These are phyloP conservation scores for Backusella psychrophila DNA, from an alignment of 192 early-diverging fungal species.

Conservation along the genomic window DNA sequence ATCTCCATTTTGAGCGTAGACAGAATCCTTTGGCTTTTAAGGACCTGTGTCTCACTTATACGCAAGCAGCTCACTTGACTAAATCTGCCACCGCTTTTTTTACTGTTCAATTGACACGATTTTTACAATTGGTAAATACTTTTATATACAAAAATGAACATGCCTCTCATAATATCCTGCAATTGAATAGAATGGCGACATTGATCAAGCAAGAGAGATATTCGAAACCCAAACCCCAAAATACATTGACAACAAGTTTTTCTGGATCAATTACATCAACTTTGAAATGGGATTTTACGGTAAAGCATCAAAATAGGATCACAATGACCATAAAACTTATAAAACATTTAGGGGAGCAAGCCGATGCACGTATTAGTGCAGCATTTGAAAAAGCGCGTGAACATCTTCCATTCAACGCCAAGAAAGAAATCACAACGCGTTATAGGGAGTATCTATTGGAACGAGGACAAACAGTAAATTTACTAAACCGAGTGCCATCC, in stretches of 20 bases:
- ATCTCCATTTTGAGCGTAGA: constrained; percentile 64
- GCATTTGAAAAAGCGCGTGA: constrained; percentile 4
- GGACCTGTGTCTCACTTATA: constrained; percentile 41
- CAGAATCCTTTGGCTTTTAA: constrained; percentile 41
- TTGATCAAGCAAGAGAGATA: constrained; percentile 7
- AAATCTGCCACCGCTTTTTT: constrained; percentile 53
- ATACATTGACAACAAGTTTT: background rate
- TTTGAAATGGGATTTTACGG: constrained; percentile 10
- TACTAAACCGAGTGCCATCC: background rate
- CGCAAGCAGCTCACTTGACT: constrained; percentile 35
- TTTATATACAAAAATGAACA: no score
- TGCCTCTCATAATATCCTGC: no score
- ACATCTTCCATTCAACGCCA: background rate
- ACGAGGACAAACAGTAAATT: background rate
- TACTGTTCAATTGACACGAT: constrained; percentile 13
- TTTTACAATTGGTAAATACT: background rate
- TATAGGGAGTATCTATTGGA: constrained; percentile 13
- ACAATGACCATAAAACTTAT: no score
- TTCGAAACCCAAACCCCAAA: background rate
- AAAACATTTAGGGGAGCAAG: background rate
- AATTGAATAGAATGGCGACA: background rate
- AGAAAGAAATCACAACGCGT: background rate
- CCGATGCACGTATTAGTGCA: constrained; percentile 1
- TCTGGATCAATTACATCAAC: constrained; percentile 15
- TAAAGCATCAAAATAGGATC: background rate